Conservation (phyloP, 805 yeast genomes). For the Myxozyma geophila region DNA sequence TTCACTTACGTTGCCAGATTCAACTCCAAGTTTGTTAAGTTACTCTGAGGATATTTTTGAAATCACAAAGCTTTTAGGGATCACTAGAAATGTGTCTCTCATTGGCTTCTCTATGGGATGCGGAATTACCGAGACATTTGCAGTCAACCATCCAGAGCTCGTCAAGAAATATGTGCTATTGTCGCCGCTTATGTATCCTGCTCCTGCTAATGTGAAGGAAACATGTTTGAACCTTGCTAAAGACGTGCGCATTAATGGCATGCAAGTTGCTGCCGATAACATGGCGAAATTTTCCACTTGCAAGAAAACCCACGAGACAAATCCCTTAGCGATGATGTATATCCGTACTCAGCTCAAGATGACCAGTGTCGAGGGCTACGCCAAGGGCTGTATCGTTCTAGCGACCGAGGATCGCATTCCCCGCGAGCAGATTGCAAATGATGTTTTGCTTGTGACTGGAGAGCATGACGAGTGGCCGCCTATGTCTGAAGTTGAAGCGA, state of each 20-base stretch:
- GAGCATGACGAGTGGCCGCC: slow-evolving; percentile 26
- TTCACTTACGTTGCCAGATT: slow-evolving; percentile 16
- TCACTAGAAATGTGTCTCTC: slow-evolving; percentile 10
- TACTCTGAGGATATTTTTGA: slow-evolving; percentile 22
- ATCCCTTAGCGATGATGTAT: slow-evolving; percentile 26
- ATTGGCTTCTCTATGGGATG: slow-evolving; percentile 33
- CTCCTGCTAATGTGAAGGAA: not conserved
- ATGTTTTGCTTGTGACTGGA: slow-evolving; percentile 17
- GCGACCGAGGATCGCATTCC: slow-evolving; percentile 9
- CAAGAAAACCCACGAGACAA: slow-evolving; percentile 1
- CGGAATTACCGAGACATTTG: slow-evolving; percentile 19
- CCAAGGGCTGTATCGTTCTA: slow-evolving; percentile 19
- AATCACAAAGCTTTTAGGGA: slow-evolving; percentile 1
- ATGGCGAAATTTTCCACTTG: slow-evolving; percentile 8
- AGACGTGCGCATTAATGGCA: slow-evolving; percentile 12
- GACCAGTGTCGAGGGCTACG: slow-evolving; percentile 25
- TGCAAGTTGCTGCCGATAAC: not conserved
- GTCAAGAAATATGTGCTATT: slow-evolving; percentile 17
- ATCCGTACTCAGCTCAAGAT: slow-evolving; percentile 18
- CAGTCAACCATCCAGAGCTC: slow-evolving; percentile 15
- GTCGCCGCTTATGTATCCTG: slow-evolving; percentile 25
- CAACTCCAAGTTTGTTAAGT: slow-evolving; percentile 2
- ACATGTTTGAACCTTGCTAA: not conserved
- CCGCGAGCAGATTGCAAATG: slow-evolving; percentile 4
- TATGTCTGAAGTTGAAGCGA: slow-evolving; percentile 8